phyloP scores from a whole-genome alignment of 2,329 filamentous ascomycete genomes.

The Fusarium ramigenum region DNA sequence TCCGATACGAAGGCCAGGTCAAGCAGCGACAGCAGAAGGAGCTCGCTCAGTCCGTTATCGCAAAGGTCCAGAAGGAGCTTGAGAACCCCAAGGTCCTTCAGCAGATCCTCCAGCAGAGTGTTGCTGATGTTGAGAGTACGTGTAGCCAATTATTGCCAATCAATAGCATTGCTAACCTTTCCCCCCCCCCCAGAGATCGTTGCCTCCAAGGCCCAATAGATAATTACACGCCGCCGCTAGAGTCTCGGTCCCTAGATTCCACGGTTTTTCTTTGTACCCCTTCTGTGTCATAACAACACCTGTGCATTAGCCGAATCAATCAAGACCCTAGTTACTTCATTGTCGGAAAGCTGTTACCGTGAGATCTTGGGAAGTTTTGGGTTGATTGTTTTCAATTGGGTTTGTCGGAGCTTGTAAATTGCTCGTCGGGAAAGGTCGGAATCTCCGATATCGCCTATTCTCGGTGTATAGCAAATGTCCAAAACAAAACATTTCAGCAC shows the following conservation, averaged over 20 bases:
- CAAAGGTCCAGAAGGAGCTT: slow-evolving; percentile 98
- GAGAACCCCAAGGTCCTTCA: slow-evolving; percentile 97
- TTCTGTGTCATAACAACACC: slow-evolving; percentile 63
- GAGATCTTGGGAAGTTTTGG: slow-evolving; percentile 30
- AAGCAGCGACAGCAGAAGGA: slow-evolving; percentile 99
- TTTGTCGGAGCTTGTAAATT: slow-evolving; percentile 36
- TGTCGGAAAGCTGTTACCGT: slow-evolving; percentile 32
- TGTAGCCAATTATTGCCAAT: slow-evolving; percentile 13
- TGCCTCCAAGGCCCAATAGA: slow-evolving; percentile 71
- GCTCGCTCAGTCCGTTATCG: slow-evolving; percentile 90
- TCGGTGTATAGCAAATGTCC: slow-evolving; percentile 21
- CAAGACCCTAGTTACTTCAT: slow-evolving; percentile 46
- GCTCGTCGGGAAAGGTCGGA: slow-evolving; percentile 41
- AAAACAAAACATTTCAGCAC: slow-evolving; percentile 29
- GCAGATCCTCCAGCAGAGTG: slow-evolving; percentile 97
- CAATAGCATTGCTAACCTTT: slow-evolving; percentile 46
- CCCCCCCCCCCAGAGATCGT: slow-evolving; percentile 62
- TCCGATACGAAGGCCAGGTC: slow-evolving; percentile 97
- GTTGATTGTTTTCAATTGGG: slow-evolving; percentile 33
- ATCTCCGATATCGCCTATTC: slow-evolving; percentile 37
- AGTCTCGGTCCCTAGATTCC: slow-evolving; percentile 50
- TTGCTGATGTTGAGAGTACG: slow-evolving; percentile 94
- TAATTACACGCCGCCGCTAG: slow-evolving; percentile 47
- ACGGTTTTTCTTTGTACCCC: slow-evolving; percentile 62
- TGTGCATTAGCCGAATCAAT: slow-evolving; percentile 70